Conservation (phyloP, 805 yeast genomes). For the Wickerhamomyces mucosus region DNA sequence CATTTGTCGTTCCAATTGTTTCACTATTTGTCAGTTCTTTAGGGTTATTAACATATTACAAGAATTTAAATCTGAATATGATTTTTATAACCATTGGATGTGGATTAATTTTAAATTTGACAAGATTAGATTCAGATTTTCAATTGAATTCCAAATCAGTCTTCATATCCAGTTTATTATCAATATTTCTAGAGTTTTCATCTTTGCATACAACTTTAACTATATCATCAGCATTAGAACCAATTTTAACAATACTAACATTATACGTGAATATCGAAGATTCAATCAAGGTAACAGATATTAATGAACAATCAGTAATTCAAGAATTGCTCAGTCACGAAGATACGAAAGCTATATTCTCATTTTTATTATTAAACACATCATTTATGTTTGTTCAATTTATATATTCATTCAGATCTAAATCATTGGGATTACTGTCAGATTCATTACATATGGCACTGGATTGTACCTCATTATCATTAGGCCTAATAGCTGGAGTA, state of each 20-base stretch:
- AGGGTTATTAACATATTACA: constrained; percentile 1
- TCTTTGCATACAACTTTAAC: constrained; percentile 21
- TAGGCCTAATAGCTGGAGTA: constrained; percentile 82
- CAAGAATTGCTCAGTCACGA: constrained; percentile 26
- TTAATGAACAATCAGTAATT: constrained; percentile 6
- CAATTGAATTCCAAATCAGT: constrained; percentile 11
- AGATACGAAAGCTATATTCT: constrained; percentile 84
- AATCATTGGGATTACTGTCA: constrained; percentile 81
- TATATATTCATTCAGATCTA: constrained; percentile 84
- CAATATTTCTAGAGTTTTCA: constrained; percentile 25
- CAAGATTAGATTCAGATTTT: constrained; percentile 9
- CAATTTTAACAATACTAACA: constrained; percentile 7
- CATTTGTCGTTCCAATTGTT: constrained; percentile 1
- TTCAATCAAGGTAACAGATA: background rate
- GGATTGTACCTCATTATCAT: constrained; percentile 83
- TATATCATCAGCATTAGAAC: constrained; percentile 6
- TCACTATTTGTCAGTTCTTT: constrained; percentile 1
- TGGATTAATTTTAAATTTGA: constrained; percentile 12
- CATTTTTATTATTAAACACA: constrained; percentile 75
- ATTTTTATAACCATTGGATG: constrained; percentile 19
- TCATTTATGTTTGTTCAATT: constrained; percentile 93
- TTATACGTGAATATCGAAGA: background rate
- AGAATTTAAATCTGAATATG: constrained; percentile 14
- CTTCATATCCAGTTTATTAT: constrained; percentile 21
- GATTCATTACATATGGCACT: constrained; percentile 95